These are phyloP conservation scores for Saturnispora galanensis DNA, from an alignment of 805 yeast species.

Conservation along the genomic window DNA sequence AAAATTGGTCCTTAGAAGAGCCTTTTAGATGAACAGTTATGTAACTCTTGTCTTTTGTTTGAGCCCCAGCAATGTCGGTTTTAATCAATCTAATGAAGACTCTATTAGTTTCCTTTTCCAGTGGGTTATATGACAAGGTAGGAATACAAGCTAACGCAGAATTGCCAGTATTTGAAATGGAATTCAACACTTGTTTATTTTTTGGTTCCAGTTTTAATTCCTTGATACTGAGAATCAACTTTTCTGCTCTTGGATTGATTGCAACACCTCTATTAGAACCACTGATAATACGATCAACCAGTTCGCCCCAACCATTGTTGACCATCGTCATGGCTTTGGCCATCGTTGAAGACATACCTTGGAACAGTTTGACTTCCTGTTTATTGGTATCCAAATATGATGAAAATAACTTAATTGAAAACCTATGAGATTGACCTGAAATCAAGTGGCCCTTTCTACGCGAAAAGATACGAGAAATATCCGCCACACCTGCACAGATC, in stretches of 20 bases:
- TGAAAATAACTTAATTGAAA: constrained; percentile 61
- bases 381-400: constrained; percentile 44
- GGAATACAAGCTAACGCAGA: constrained; percentile 53
- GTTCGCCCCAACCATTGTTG: constrained; percentile 84
- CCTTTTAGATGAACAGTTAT: constrained; percentile 47
- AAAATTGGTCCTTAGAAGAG: constrained; percentile 40
- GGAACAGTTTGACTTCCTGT: constrained; percentile 17
- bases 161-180: constrained; percentile 7
- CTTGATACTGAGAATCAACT: constrained; percentile 57
- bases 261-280: constrained; percentile 74
- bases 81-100: constrained; percentile 51
- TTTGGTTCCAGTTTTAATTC: constrained; percentile 39
- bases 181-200: constrained; percentile 22
- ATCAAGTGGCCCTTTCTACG: constrained; percentile 49
- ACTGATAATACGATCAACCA: constrained; percentile 64
- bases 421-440: constrained; percentile 59
- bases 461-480: constrained; percentile 69
- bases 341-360: constrained; percentile 28
- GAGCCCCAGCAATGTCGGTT: constrained; percentile 15
- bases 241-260: constrained; percentile 71
- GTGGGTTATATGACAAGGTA: constrained; percentile 55
- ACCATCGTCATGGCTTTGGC: constrained; percentile 27
- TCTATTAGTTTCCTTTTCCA: constrained; percentile 50
- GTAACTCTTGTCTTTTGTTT: constrained; percentile 27
- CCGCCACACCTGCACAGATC: constrained; percentile 81